Evolutionary conservation across 192 early-diverging fungal species (phyloP), one percentile per base, ranked within the genome.

Genomic region (Gorgonomyces haynaldii): DNA sequence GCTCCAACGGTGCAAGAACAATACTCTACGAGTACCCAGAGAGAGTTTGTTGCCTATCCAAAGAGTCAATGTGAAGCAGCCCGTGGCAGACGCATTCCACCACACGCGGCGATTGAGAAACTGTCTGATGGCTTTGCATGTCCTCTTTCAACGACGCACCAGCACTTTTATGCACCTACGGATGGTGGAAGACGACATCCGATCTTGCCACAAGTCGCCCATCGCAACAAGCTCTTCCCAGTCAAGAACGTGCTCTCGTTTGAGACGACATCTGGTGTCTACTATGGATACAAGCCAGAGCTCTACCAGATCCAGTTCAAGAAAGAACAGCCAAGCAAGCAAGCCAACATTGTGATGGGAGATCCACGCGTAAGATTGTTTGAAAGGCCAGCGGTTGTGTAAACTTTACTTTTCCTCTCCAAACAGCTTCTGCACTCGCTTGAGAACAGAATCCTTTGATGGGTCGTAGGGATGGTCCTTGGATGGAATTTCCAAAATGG

Each of bases 381-480:
- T n/a, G n/a, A n/a, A n/a, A n/a, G n/a, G n/a, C n/a, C n/a, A n/a
- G n/a, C n/a, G n/a, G n/a, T n/a, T n/a, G n/a, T n/a, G n/a, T n/a
- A n/a, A n/a, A n/a, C n/a, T n/a, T n/a, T n/a, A n/a, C n/a, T n/a
- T n/a, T n/a, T n/a, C n/a, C n/a, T 76, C 73, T 23, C 73, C 73
- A 57, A 76, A 69, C 13, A 76, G 45, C 35, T 64, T 58, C 36
- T 68, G 66, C 20, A 76, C 62, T 2, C 69, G 56, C 37, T 76
- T 76, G 8, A 76, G 45, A 2, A 76, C 69, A 26, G 73, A 76
- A 54, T 76, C 73, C 52, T 63, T 79, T 27, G 77, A 54, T 29
- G 77, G 77, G 68, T 93, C 89, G 65, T 98, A 99, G 27, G 93
- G 96, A 56, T 95, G 88, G 63, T 99, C 93, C 72, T 99, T 99